These are phyloP conservation scores for Talaromyces ruber DNA, from an alignment of 495 filamentous ascomycete species.

Conservation along the genomic window DNA sequence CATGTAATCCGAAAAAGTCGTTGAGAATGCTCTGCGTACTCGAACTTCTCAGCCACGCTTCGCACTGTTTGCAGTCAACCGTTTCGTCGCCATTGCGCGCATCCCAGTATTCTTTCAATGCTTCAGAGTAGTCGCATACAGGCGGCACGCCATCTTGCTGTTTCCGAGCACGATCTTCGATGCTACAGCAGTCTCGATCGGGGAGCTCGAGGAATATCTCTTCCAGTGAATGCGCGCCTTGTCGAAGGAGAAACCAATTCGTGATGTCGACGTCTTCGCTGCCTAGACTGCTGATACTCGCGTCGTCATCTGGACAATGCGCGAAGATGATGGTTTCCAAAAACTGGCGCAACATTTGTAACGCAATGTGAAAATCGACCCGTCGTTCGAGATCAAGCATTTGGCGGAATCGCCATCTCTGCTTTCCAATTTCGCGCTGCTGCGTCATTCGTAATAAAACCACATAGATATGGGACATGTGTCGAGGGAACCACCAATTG, in stretches of 20 bases:
- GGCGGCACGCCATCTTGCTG: constrained; percentile 7
- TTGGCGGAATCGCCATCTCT: constrained; percentile 15
- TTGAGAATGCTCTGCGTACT: constrained; percentile 21
- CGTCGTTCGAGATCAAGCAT: constrained; percentile 16
- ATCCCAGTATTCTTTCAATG: constrained; percentile 22
- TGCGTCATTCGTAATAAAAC: constrained; percentile 16
- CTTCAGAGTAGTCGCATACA: constrained; percentile 18
- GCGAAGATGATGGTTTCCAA: constrained; percentile 23
- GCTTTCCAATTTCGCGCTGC: constrained; percentile 19
- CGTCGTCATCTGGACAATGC: constrained; percentile 18
- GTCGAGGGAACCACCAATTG: constrained; percentile 6
- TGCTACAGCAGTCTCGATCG: constrained; percentile 16
- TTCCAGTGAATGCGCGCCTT: constrained; percentile 16
- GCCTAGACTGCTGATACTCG: constrained; percentile 12
- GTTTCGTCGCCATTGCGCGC: constrained; percentile 19
- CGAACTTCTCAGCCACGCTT: constrained; percentile 19
- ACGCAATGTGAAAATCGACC: constrained; percentile 19
- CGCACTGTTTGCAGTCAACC: constrained; percentile 16
- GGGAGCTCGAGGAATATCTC: constrained; percentile 18
- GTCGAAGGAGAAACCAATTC: constrained; percentile 23
- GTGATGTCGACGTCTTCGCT: constrained; percentile 11
- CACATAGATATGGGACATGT: constrained; percentile 13
- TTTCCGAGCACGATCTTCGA: constrained; percentile 12
- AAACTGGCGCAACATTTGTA: constrained; percentile 24
- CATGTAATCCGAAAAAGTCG: constrained; percentile 17